phyloP scores from a whole-genome alignment of 2,329 filamentous ascomycete genomes.

The Epichloe festucae region DNA sequence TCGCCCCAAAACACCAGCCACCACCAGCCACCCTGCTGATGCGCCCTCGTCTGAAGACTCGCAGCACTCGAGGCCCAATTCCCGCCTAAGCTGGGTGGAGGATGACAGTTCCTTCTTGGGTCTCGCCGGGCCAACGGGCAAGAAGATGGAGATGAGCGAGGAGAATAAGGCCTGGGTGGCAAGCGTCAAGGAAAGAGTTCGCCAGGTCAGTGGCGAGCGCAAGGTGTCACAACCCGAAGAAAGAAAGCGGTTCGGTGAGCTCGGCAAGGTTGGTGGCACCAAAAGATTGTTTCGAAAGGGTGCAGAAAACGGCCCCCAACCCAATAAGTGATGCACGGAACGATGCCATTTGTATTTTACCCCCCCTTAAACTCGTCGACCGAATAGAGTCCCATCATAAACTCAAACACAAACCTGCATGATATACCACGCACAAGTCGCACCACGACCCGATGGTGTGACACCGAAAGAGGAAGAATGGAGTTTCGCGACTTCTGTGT shows the following conservation, averaged over 20 bases:
- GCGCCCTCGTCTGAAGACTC: conserved; percentile 33
- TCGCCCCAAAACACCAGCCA: conserved; percentile 30
- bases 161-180: conserved; percentile 72
- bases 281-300: conserved; percentile 54
- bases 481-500: too few species aligned
- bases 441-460: too few species aligned
- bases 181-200: conserved; percentile 68
- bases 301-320: conserved; percentile 11
- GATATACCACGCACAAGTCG: too few species aligned
- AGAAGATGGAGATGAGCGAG: conserved; percentile 52
- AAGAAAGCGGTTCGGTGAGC: conserved; percentile 46
- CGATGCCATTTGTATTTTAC: neutral
- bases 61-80: conserved; percentile 36
- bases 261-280: conserved; percentile 60
- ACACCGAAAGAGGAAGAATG: too few species aligned
- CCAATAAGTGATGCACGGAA: conserved; percentile 9
- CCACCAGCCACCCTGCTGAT: conserved; percentile 21
- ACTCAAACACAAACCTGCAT: too few species aligned
- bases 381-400: too few species aligned
- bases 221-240: conserved; percentile 18
- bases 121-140: conserved; percentile 56
- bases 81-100: conserved; percentile 43
- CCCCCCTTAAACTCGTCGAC: neutral
- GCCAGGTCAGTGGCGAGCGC: conserved; percentile 51
- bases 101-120: conserved; percentile 49